Conservation (phyloP, 2,329 filamentous ascomycete genomes). For the Claviceps monticola region DNA sequence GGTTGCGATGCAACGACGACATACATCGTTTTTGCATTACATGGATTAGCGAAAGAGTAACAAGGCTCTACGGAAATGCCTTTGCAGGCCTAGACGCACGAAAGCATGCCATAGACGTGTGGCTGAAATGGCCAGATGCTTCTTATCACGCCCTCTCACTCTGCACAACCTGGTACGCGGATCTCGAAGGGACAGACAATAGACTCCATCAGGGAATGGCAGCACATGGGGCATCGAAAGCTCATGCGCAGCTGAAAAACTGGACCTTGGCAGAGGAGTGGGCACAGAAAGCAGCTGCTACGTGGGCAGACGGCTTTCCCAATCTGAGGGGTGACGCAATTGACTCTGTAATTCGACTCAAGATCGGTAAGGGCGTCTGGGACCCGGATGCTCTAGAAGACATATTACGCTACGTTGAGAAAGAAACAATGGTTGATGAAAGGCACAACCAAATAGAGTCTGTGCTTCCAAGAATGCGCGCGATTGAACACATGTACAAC, state of each 20-base stretch:
- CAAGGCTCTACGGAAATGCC: neutral
- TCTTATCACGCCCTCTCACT: neutral
- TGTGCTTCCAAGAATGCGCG: too few relatives aligned
- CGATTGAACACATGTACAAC: too few relatives aligned
- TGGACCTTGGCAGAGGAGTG: neutral
- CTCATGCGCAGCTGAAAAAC: neutral
- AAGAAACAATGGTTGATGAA: neutral
- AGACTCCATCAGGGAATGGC: neutral
- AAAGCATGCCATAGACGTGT: neutral
- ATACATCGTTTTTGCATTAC: neutral
- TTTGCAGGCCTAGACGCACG: neutral
- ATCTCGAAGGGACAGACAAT: neutral
- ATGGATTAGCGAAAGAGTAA: neutral
- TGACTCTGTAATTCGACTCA: neutral
- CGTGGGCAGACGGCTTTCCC: neutral
- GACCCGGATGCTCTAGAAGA: neutral
- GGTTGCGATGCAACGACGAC: neutral
- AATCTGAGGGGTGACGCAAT: neutral
- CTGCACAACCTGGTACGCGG: neutral
- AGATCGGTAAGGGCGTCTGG: neutral
- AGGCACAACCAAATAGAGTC: too few relatives aligned
- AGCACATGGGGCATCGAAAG: neutral
- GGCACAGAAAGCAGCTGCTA: neutral
- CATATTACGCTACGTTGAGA: neutral
- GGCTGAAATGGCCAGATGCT: neutral